These are phyloP conservation scores for Alternaria brassicae DNA, from an alignment of 2,329 filamentous ascomycete species.

Conservation along the genomic window DNA sequence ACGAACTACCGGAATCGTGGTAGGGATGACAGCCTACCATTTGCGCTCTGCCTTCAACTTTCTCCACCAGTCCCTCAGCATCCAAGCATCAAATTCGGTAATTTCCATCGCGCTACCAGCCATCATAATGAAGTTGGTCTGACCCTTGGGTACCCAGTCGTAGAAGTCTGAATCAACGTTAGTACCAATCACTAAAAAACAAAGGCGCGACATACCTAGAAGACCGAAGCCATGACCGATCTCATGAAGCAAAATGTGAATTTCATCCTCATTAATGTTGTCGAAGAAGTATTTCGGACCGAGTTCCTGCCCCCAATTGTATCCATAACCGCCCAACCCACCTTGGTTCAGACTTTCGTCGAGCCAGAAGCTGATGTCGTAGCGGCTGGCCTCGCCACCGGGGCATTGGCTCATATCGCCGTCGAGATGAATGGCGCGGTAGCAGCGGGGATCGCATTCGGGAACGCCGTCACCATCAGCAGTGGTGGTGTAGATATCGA, in stretches of 20 bases:
- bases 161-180: constrained; percentile 44
- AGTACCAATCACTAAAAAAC: neutral
- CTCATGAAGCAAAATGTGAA: constrained; percentile 58
- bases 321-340: constrained; percentile 50
- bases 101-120: constrained; percentile 53
- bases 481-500: constrained; percentile 55
- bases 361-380: constrained; percentile 54
- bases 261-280: constrained; percentile 46
- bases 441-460: constrained; percentile 53
- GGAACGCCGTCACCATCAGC: constrained; percentile 52
- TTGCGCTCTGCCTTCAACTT: constrained; percentile 35
- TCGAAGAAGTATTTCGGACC: constrained; percentile 55
- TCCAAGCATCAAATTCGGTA: constrained; percentile 60
- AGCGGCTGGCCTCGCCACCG: constrained; percentile 51
- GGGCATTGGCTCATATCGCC: constrained; percentile 52
- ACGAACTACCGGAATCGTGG: neutral
- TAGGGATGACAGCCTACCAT: constrained; percentile 14
- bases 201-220: constrained; percentile 16
- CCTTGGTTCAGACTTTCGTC: constrained; percentile 53
- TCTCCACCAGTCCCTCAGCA: constrained; percentile 58
- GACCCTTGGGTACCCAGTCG: constrained; percentile 55
- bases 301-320: constrained; percentile 57
- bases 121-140: constrained; percentile 56
- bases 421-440: constrained; percentile 55
- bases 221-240: constrained; percentile 54